Evolutionary conservation across 1,284 basidiomycete genomes (phyloP).

Genomic region (Apiotrichum mycotoxinovorans): DNA sequence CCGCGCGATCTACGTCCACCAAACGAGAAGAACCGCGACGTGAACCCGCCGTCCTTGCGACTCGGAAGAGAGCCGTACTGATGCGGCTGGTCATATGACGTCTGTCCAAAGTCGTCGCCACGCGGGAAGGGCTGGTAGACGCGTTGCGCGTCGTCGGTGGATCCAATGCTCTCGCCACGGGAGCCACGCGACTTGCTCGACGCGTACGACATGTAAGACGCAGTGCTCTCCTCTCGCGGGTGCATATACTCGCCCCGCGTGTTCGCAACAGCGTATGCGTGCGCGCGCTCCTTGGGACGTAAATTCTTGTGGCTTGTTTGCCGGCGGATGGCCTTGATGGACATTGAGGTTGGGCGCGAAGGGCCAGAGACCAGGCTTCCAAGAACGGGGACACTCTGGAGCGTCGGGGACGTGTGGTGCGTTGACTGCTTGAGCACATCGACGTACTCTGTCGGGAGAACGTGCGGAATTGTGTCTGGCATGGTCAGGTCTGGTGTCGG

Average conservation of each 20-base stretch:
- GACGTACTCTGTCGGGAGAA: slow-evolving; percentile 8
- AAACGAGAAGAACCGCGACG: slow-evolving; percentile 14
- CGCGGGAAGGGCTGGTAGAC: neutral
- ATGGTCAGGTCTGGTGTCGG: slow-evolving; percentile 19
- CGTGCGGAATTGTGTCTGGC: slow-evolving; percentile 5
- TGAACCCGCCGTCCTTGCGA: neutral
- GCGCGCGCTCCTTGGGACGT: slow-evolving; percentile 4
- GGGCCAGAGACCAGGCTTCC: neutral
- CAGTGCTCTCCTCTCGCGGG: neutral
- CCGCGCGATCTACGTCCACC: slow-evolving; percentile 1
- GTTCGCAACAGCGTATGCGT: slow-evolving; percentile 8
- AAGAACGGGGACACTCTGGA: neutral
- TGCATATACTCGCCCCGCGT: neutral
- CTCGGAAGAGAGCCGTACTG: neutral
- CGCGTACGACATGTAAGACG: neutral
- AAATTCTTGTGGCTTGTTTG: neutral
- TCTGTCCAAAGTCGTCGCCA: neutral
- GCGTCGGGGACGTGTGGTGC: too few species aligned
- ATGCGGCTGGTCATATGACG: neutral
- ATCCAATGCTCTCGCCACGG: neutral
- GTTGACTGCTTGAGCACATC: slow-evolving; percentile 9
- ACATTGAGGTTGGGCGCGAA: slow-evolving; percentile 9
- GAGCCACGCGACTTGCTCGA: neutral
- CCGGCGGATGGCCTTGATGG: neutral
- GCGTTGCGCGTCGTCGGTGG: neutral